Base-by-base conservation (phyloP, 2,329 filamentous ascomycete genomes). In the Aspergillus bombycis region DNA sequence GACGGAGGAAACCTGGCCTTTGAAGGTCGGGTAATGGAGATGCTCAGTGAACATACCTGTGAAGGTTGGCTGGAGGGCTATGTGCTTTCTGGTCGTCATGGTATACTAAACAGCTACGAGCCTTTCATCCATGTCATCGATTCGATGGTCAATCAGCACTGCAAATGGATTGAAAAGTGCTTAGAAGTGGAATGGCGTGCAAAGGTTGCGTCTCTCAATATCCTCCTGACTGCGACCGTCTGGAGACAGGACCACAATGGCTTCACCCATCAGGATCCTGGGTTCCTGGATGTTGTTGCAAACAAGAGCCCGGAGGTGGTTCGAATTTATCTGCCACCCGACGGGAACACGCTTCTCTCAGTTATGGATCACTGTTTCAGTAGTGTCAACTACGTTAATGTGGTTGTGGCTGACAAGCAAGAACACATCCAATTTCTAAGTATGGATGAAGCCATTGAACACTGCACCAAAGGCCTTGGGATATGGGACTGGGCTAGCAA, bases 231-330 rank as follows among this genome's bases (percentile, higher is more conserved):
- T 1, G 88, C 89, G 2, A 91, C 91, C 9, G 90, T 93, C 62
- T 93, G 91, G 91, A 83, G 91, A 71, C 91, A 93, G 80, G 91
- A 93, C 68, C 91, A 93, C 82, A 94, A 93, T 71, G 91, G 91
- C 41, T 94, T 94, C 79, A 93, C 90, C 0, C 91, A 93, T 74
- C 91, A 93, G 75, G 90, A 93, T 67, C 91, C 91, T 0, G 90
- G 90, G 45, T 94, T 94, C 84, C 84, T 94, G 14, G 90, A 93
- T 67, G 89, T 93, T 0, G 86, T 94, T 2, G 88, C 88, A 68
- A 93, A 94, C 81, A 93, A 93, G 81, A 90, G 86, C 67, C 91
- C 91, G 9, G 89, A 93, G 69, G 89, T 93, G 5, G 90, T 92
- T 19, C 89, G 91, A 60, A 92, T 94, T 72, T 94, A 94, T 75